Percentiles rank a stretch among this genome's conserved stretches.
Conservation (phyloP, 2,329 filamentous ascomycete genomes). For the Colletotrichum eremochloae region DNA sequence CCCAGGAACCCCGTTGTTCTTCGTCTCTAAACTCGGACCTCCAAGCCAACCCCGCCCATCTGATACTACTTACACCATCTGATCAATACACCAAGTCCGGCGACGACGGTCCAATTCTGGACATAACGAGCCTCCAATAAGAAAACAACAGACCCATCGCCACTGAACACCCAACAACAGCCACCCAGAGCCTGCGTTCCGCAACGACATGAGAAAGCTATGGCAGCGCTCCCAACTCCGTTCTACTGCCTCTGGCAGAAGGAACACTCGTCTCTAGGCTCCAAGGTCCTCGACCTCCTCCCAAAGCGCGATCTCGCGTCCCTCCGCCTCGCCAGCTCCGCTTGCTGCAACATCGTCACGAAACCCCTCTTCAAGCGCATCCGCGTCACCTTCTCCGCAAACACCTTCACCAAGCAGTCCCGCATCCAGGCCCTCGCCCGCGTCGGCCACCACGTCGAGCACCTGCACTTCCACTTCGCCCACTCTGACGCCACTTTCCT, state of each 20-base stretch:
- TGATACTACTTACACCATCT: background rate
- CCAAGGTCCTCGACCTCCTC: constrained; percentile 64
- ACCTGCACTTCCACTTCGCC: constrained; percentile 81
- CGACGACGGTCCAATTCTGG: background rate
- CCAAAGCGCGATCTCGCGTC: constrained; percentile 67
- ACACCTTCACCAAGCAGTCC: constrained; percentile 80
- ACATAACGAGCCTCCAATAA: background rate
- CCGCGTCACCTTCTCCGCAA: constrained; percentile 78
- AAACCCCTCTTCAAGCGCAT: constrained; percentile 77
- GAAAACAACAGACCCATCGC: background rate
- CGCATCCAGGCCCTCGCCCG: constrained; percentile 81
- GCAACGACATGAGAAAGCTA: constrained; percentile 64
- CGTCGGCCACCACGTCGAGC: constrained; percentile 83
- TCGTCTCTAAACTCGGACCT: background rate
- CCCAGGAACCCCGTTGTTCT: background rate
- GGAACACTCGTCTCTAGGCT: constrained; percentile 58
- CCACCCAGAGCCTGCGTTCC: constrained; percentile 9
- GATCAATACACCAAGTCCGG: background rate
- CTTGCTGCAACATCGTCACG: constrained; percentile 78
- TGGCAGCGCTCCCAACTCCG: constrained; percentile 61
- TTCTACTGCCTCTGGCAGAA: constrained; percentile 70
- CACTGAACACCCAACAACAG: background rate
- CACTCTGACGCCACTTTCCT: constrained; percentile 85
- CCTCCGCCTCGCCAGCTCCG: constrained; percentile 76
- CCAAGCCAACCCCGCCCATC: background rate